phyloP scores from a whole-genome alignment of 306 rosid genomes.

The Lablab purpureus region DNA sequence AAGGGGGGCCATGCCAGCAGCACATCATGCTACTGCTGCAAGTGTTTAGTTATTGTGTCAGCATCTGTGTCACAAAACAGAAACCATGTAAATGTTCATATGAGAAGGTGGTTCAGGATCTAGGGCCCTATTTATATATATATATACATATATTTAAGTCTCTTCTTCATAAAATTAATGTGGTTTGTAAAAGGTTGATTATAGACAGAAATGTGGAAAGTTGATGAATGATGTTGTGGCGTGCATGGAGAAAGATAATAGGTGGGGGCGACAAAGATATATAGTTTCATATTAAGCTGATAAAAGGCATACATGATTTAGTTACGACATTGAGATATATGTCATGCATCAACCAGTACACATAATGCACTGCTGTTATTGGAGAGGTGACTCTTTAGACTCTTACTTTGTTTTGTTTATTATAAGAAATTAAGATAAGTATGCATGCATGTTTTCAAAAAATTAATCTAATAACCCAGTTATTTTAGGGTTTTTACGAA shows the following conservation, averaged over 20 bases:
- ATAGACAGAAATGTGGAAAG: neutral
- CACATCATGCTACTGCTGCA: neutral
- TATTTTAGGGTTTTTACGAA: too few relatives aligned
- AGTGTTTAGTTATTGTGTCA: slow-evolving; percentile 14
- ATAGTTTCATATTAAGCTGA: neutral
- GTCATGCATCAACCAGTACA: neutral
- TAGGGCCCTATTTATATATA: slow-evolving; percentile 11
- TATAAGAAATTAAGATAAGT: too few relatives aligned
- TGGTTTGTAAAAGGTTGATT: neutral
- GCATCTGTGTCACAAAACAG: slow-evolving; percentile 14
- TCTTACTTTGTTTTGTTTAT: too few relatives aligned
- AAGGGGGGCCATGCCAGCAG: neutral
- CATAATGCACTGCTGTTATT: neutral
- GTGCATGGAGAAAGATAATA: slow-evolving; percentile 8
- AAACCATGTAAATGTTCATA: neutral
- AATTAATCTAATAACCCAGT: too few relatives aligned
- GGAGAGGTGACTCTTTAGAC: neutral
- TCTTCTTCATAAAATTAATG: too few relatives aligned
- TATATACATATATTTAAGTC: neutral
- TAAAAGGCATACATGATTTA: neutral
- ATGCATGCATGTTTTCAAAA: too few relatives aligned
- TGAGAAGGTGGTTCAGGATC: neutral
- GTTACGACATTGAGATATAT: slow-evolving; percentile 4
- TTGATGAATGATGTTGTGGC: neutral
- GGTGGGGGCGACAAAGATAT: slow-evolving; percentile 8